Percentiles rank a stretch among this genome's conserved stretches.
These are phyloP conservation scores for Pycnococcus provasolii DNA, from an alignment of 139 green algal genomes.

Conservation along the genomic window DNA sequence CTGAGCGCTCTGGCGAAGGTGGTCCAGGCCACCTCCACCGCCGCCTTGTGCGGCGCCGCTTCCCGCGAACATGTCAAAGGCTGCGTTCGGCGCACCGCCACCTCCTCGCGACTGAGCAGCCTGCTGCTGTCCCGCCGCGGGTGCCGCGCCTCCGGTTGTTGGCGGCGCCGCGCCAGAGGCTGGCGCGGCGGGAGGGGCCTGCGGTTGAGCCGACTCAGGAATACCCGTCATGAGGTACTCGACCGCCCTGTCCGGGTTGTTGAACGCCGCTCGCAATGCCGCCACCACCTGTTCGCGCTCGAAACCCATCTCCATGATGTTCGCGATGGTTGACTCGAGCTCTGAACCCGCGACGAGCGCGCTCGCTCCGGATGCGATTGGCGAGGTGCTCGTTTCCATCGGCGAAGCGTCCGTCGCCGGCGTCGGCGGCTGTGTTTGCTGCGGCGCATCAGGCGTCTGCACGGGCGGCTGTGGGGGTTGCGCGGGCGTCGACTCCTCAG, in stretches of 20 bases:
- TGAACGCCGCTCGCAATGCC: constrained; percentile 91
- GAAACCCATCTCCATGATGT: constrained; percentile 93
- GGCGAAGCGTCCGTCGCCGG: neutral
- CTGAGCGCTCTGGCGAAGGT: constrained; percentile 60
- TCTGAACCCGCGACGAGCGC: constrained; percentile 55
- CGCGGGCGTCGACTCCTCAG: constrained; percentile 7
- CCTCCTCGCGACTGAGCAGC: constrained; percentile 8
- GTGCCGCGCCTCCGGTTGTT: constrained; percentile 14
- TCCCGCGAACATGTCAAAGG: constrained; percentile 77
- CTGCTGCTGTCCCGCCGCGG: constrained; percentile 18
- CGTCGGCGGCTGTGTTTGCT: constrained; percentile 24
- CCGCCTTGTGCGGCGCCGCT: constrained; percentile 28
- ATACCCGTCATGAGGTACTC: constrained; percentile 96
- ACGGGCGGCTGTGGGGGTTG: neutral
- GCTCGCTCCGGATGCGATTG: constrained; percentile 36
- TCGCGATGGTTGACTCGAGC: constrained; percentile 53
- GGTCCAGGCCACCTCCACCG: constrained; percentile 39
- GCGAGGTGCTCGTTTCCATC: too few relatives aligned
- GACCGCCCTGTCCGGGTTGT: constrained; percentile 97
- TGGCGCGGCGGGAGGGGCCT: constrained; percentile 16
- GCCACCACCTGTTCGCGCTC: constrained; percentile 35
- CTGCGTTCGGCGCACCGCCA: constrained; percentile 46
- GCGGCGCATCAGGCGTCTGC: neutral
- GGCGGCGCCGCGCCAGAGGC: constrained; percentile 5
- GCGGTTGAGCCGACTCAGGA: constrained; percentile 36